Conservation (phyloP, 768 basidiomycete genomes). For the Roridomyces roridus region DNA sequence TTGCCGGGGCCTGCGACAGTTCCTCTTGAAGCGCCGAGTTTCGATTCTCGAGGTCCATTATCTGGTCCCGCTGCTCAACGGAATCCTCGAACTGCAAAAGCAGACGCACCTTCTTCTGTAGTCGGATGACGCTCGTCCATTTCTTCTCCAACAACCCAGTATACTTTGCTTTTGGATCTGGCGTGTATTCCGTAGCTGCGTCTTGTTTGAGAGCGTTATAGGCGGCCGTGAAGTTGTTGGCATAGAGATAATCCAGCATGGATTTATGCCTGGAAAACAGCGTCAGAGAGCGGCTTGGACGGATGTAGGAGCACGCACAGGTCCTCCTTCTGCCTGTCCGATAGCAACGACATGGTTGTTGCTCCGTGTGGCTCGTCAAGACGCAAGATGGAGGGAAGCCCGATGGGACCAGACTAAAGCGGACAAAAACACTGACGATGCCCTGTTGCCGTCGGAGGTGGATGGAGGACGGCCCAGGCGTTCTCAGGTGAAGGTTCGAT, state of each 20-base stretch:
- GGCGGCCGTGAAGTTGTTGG: constrained; percentile 67
- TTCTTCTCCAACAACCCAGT: constrained; percentile 94
- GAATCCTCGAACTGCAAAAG: not conserved
- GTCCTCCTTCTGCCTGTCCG: constrained; percentile 40
- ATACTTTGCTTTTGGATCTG: constrained; percentile 87
- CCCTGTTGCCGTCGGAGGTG: too few species aligned
- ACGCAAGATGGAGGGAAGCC: constrained; percentile 25
- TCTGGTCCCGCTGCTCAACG: constrained; percentile 51
- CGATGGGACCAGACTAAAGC: constrained; percentile 37
- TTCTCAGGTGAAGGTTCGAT: not conserved
- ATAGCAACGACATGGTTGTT: constrained; percentile 37
- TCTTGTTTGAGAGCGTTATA: constrained; percentile 65
- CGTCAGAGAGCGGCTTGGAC: constrained; percentile 1
- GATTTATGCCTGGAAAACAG: constrained; percentile 68
- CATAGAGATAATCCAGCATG: constrained; percentile 79
- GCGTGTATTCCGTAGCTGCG: constrained; percentile 65
- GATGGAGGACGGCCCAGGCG: too few species aligned
- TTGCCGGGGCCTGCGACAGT: constrained; percentile 52
- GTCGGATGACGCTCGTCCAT: constrained; percentile 94
- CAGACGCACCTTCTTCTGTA: constrained; percentile 56
- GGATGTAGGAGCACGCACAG: constrained; percentile 26
- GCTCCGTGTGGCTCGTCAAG: constrained; percentile 4
- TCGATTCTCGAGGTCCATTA: constrained; percentile 93
- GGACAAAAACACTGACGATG: constrained; percentile 34
- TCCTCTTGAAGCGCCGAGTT: constrained; percentile 82